Conservation (phyloP, 495 filamentous ascomycete species). For the Amphirosellinia nigrospora region DNA sequence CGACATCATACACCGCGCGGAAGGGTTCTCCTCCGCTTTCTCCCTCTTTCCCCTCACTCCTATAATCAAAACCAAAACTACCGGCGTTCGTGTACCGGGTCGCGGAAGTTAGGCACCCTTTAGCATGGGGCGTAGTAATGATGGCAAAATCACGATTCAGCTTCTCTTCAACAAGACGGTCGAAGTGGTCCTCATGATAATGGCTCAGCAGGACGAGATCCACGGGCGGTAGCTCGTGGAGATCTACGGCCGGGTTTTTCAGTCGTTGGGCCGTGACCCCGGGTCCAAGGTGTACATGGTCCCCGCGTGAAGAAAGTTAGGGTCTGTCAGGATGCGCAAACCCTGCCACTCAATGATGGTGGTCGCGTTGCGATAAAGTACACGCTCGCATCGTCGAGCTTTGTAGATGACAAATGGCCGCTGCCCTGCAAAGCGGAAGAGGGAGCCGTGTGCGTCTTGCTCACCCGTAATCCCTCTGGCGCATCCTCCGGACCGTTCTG, state of each 20-base stretch:
- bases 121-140: conserved; percentile 69
- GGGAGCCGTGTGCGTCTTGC: conserved; percentile 29
- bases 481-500: conserved; percentile 29
- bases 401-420: conserved; percentile 16
- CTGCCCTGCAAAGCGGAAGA: not conserved
- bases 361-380: conserved; percentile 70
- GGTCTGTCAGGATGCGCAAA: conserved; percentile 70
- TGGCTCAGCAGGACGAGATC: conserved; percentile 69
- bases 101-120: conserved; percentile 51
- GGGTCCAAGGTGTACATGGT: conserved; percentile 71
- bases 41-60: not conserved
- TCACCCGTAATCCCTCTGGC: conserved; percentile 20
- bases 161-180: conserved; percentile 63
- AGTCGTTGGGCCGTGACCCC: conserved; percentile 59
- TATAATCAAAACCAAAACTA: not conserved
- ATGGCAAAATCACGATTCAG: conserved; percentile 66
- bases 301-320: conserved; percentile 73
- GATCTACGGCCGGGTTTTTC: conserved; percentile 65
- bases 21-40: conserved; percentile 53
- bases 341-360: conserved; percentile 69
- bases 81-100: not conserved
- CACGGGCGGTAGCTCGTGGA: conserved; percentile 65
- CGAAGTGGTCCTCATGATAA: conserved; percentile 73
- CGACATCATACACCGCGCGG: conserved; percentile 58
- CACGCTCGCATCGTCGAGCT: conserved; percentile 40